These are phyloP conservation scores for Amborella trichopoda DNA, from an alignment of 164 flowering plant genomes.

Conservation along the genomic window DNA sequence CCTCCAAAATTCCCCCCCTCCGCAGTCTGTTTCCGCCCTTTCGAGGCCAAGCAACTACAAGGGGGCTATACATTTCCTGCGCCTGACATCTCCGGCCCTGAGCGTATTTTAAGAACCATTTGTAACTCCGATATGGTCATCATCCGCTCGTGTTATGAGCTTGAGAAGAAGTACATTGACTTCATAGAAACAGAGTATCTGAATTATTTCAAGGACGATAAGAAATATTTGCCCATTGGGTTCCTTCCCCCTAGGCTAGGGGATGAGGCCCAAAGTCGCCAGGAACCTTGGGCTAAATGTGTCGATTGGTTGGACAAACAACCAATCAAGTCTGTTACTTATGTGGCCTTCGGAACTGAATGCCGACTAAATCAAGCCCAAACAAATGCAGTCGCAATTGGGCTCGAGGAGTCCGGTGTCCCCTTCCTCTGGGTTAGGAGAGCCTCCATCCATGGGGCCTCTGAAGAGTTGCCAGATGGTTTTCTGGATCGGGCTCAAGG, in stretches of 20 bases:
- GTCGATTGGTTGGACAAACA: slow-evolving; percentile 21
- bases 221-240: too few species aligned
- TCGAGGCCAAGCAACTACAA: too few species aligned
- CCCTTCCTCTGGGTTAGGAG: slow-evolving; percentile 25
- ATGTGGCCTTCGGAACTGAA: slow-evolving; percentile 33
- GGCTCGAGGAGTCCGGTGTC: slow-evolving; percentile 21
- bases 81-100: background rate
- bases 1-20: too few species aligned
- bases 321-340: slow-evolving; percentile 11
- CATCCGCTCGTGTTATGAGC: slow-evolving; percentile 16
- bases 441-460: slow-evolving; percentile 1
- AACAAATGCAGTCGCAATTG: slow-evolving; percentile 21
- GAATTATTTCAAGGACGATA: too few species aligned
- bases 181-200: slow-evolving; percentile 1
- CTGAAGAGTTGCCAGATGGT: slow-evolving; percentile 15
- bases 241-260: background rate
- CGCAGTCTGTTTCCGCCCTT: background rate
- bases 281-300: slow-evolving; percentile 19
- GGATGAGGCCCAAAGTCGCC: slow-evolving; percentile 15
- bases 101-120: background rate
- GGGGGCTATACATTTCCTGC: background rate
- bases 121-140: slow-evolving; percentile 6
- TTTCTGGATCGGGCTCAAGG: slow-evolving; percentile 10
- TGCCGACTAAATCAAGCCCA: slow-evolving; percentile 21
- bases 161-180: slow-evolving; percentile 25